Base-by-base conservation (phyloP, 768 basidiomycete species). In the Cyclocybe aegerita region DNA sequence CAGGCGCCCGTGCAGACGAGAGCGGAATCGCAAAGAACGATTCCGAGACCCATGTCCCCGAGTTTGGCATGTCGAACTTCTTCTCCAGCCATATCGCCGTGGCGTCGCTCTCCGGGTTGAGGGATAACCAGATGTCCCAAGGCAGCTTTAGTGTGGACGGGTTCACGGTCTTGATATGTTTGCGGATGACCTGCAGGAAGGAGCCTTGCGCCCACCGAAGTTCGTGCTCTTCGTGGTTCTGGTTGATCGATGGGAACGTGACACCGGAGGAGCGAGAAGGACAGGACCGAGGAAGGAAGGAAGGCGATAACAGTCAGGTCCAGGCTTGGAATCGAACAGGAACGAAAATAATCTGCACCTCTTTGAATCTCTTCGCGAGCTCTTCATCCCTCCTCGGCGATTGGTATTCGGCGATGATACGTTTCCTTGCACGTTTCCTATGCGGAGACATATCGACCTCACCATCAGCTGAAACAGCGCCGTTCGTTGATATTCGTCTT, bases 71-170 rank as follows among this genome's bases (percentile, higher is more conserved):
- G 54, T 84, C 75, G 52, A 91, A 90, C 65, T 92, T 92, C 56
- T 76, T 75, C 59, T 90, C 83, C 37, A 90, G 58, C 89, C 89
- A 91, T 35, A 90, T 88, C 3, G 88, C 87, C 7, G 88, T 90
- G 14, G 79, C 81, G 58, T 90, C 87, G 56, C 75, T 82, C 50
- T 83, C 83, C 9, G 81, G 79, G 60, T 90, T 90, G 58, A 81
- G 72, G 2, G 88, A 88, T n/a, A 91, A 61, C 89, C 88, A 90
- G 35, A 82, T 65, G 17, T 76, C 73, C 85, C 86, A 90, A 6
- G 78, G 67, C 2, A 66, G 57, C 40, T 59, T 68, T 49, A 70
- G 64, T 4, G 61, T 65, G 31, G 59, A 47, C 12, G 70, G 54
- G 23, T 57, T 62, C n/a, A 64, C 63, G 40, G 59, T 64, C 15